These are phyloP conservation scores for Quillaja saponaria DNA, from an alignment of 306 rosid genomes.

Conservation along the genomic window DNA sequence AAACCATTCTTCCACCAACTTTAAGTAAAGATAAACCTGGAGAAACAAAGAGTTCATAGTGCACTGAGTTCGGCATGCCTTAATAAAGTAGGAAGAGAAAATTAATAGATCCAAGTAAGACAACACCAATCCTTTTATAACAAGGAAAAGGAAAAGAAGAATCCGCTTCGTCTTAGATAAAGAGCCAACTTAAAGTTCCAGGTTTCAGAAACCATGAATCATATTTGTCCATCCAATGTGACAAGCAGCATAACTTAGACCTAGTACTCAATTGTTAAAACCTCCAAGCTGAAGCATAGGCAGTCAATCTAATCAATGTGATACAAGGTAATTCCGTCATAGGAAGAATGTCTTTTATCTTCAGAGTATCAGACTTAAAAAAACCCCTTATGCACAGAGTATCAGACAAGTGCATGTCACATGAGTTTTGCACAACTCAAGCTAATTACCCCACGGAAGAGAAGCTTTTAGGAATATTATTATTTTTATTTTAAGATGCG, in stretches of 20 bases:
- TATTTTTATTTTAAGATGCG: neutral
- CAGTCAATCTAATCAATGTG: conserved; percentile 14
- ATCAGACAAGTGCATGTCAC: conserved; percentile 7
- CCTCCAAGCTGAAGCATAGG: conserved; percentile 11
- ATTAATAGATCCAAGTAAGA: no score
- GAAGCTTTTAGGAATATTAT: conserved; percentile 8
- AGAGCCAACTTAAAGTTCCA: conserved; percentile 9
- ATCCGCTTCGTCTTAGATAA: no score
- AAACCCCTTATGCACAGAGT: neutral
- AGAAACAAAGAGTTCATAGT: conserved; percentile 24
- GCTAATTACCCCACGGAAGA: conserved; percentile 14
- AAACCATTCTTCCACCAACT: conserved; percentile 96
- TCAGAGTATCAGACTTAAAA: conserved; percentile 10
- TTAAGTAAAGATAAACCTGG: conserved; percentile 84
- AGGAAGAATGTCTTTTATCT: conserved; percentile 3
- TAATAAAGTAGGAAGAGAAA: no score
- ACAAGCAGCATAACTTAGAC: conserved; percentile 20
- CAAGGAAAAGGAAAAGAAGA: neutral
- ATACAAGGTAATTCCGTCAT: neutral
- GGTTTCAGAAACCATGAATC: conserved; percentile 16
- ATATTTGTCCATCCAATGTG: conserved; percentile 12
- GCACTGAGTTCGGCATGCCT: conserved; percentile 11
- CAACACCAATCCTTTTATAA: neutral
- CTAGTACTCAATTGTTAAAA: conserved; percentile 5
- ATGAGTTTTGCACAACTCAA: conserved; percentile 19